Evolutionary conservation across 768 basidiomycete species (phyloP).

Genomic region (Royoungia palumana): DNA sequence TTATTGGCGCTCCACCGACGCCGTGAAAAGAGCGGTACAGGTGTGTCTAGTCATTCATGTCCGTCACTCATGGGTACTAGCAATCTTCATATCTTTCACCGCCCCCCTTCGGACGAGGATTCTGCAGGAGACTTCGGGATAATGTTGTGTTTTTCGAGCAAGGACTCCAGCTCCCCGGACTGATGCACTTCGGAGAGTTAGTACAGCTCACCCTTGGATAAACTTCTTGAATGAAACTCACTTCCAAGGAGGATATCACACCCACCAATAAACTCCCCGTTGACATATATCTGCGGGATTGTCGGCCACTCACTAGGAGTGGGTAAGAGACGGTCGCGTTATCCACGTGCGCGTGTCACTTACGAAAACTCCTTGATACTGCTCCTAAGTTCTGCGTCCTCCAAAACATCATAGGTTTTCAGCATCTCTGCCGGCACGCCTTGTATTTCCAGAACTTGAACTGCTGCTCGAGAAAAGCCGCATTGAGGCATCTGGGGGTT

Average conservation of each 20-base stretch:
- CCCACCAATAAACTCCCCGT: conserved; percentile 95
- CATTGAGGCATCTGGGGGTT: conserved; percentile 84
- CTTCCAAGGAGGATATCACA: conserved; percentile 93
- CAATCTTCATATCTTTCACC: no score
- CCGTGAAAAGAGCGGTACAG: no score
- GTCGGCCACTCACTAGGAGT: conserved; percentile 89
- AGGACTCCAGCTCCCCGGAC: conserved; percentile 84
- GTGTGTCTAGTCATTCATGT: no score
- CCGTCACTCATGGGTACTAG: no score
- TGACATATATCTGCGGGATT: conserved; percentile 91
- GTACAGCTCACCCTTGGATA: neutral
- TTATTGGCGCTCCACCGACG: no score
- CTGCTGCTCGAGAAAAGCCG: conserved; percentile 92
- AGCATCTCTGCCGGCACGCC: conserved; percentile 78
- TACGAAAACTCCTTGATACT: conserved; percentile 97
- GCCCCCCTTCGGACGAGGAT: no score
- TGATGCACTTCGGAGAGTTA: conserved; percentile 77
- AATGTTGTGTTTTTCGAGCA: conserved; percentile 69
- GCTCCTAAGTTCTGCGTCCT: conserved; percentile 75
- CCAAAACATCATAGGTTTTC: conserved; percentile 87
- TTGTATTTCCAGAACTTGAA: conserved; percentile 85
- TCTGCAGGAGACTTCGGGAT: conserved; percentile 46
- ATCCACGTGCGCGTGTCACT: conserved; percentile 34
- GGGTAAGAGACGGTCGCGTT: neutral
- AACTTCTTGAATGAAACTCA: conserved; percentile 40